Conservation (phyloP, 768 basidiomycete species). For the Boletus barrowsii region DNA sequence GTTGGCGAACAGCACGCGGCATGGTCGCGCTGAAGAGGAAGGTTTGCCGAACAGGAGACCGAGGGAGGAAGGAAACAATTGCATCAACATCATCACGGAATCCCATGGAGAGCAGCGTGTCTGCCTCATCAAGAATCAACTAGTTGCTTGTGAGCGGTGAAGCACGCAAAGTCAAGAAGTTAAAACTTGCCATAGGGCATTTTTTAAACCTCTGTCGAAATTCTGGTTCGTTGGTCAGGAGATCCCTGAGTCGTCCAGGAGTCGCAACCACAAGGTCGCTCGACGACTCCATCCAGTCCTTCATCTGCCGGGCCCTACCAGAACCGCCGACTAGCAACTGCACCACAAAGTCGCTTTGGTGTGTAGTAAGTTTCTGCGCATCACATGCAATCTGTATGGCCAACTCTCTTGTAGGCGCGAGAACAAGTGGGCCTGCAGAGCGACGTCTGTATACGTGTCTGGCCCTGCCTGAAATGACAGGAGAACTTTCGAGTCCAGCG, state of each 20-base stretch:
- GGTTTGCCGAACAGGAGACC: conserved; percentile 70
- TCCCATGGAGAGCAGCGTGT: conserved; percentile 88
- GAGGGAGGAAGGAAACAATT: conserved; percentile 63
- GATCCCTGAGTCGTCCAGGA: conserved; percentile 81
- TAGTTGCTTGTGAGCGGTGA: conserved; percentile 29
- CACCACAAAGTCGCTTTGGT: conserved; percentile 65
- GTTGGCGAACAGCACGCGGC: conserved; percentile 63
- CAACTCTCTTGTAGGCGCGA: conserved; percentile 87
- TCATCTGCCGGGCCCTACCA: conserved; percentile 62
- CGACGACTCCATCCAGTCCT: conserved; percentile 58
- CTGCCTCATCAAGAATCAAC: conserved; percentile 92
- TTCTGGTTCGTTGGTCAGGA: conserved; percentile 56
- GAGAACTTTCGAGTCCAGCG: conserved; percentile 38
- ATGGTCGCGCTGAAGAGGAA: conserved; percentile 92
- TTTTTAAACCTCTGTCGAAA: conserved; percentile 51
- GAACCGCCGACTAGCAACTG: conserved; percentile 77
- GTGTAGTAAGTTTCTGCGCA: conserved; percentile 59
- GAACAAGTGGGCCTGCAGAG: conserved; percentile 70
- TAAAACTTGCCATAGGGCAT: conserved; percentile 54
- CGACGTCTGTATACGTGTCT: conserved; percentile 38
- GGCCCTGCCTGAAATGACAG: conserved; percentile 30
- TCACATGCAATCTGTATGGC: conserved; percentile 89
- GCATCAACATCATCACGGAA: conserved; percentile 83
- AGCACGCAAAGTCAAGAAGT: not conserved
- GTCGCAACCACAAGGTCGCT: conserved; percentile 87